Evolutionary conservation across 208 protist species (phyloP).

Genomic region (Leishmania guyanensis): DNA sequence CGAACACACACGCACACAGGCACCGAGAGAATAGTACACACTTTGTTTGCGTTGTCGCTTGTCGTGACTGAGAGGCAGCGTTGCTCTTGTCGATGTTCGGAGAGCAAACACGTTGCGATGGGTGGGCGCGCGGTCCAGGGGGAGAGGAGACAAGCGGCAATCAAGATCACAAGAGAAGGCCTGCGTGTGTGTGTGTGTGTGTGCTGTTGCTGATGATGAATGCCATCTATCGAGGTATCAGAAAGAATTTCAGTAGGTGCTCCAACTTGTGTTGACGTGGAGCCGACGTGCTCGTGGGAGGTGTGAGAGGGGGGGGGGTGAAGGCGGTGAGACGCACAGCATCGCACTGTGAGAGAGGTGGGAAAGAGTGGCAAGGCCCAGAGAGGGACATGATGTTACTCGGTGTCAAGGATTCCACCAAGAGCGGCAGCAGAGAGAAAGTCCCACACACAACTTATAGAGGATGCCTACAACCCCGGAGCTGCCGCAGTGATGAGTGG

Average conservation of each 20-base stretch:
- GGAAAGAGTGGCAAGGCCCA: background rate
- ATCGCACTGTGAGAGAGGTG: background rate
- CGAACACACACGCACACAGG: background rate
- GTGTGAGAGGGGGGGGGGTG: background rate
- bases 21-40: background rate
- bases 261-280: background rate
- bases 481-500: background rate
- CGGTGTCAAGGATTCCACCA: background rate
- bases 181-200: background rate
- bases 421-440: background rate
- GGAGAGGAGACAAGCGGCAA: background rate
- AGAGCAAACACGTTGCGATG: background rate
- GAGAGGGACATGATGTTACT: background rate
- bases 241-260: background rate
- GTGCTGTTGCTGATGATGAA: background rate
- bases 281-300: background rate
- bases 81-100: background rate
- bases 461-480: background rate
- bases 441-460: background rate
- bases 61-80: background rate
- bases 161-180: background rate
- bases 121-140: background rate
- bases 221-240: background rate
- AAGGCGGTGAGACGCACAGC: background rate
- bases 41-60: background rate